Conservation (phyloP, 345 rosid species). For the Litchi chinensis region DNA sequence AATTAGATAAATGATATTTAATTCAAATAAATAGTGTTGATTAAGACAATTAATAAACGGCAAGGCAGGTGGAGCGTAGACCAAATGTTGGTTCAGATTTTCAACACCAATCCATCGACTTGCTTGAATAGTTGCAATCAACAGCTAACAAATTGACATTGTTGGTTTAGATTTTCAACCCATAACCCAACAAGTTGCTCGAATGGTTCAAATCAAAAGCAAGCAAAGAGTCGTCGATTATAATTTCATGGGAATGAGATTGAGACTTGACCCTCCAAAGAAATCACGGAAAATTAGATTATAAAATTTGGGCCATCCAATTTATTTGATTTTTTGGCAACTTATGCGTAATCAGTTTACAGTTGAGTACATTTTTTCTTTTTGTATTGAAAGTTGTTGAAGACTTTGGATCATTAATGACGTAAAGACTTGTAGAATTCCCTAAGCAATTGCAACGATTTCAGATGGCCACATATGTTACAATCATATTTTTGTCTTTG, state of each 20-base stretch:
- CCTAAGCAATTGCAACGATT: background rate
- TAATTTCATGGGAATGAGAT: background rate
- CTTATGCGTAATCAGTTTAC: background rate
- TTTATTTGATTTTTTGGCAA: background rate
- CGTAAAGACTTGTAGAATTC: background rate
- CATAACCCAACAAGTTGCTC: background rate
- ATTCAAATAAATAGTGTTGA: no score
- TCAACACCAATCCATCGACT: background rate
- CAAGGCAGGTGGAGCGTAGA: background rate
- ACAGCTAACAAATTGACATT: background rate
- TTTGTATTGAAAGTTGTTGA: background rate
- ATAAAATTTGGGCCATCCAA: background rate
- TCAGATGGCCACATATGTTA: background rate
- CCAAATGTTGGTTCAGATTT: background rate
- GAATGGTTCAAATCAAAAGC: background rate
- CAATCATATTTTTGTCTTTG: background rate
- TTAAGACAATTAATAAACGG: background rate
- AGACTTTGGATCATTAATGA: background rate
- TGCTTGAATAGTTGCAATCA: slow-evolving; percentile 1
- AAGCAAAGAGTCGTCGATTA: background rate
- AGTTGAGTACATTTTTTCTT: background rate
- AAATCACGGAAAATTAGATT: background rate
- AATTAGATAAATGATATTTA: no score
- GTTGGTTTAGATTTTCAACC: background rate
- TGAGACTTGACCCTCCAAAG: slow-evolving; percentile 3